A percentile compares a stretch with the other conserved stretches of the same genome.
These are phyloP conservation scores for Kuraishia capsulata DNA, from an alignment of 805 yeast genomes.

Conservation along the genomic window DNA sequence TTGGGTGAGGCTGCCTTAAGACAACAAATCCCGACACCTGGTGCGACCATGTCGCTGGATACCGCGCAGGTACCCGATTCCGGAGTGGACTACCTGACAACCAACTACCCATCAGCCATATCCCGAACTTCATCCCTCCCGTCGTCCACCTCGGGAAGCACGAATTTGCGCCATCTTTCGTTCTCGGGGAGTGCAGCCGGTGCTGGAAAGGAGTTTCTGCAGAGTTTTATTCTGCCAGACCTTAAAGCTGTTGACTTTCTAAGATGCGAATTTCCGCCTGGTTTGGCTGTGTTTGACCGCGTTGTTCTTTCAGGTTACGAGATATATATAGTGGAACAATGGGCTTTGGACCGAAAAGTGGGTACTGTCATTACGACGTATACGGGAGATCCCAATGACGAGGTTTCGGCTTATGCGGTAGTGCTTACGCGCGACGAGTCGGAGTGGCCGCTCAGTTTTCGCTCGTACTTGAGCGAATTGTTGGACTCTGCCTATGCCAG, in stretches of 20 bases:
- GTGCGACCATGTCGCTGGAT: not conserved
- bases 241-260: conserved; percentile 41
- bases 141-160: not conserved
- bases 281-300: conserved; percentile 33
- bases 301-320: conserved; percentile 67
- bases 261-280: conserved; percentile 28
- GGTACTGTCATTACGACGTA: conserved; percentile 68
- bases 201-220: not conserved
- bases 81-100: not conserved
- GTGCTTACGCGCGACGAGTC: conserved; percentile 39
- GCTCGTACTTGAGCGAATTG: conserved; percentile 56
- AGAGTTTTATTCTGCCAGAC: conserved; percentile 43
- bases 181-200: not conserved
- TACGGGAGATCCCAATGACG: conserved; percentile 74
- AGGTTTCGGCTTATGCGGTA: conserved; percentile 46
- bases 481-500: conserved; percentile 51
- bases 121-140: not conserved
- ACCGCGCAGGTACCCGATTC: not conserved
- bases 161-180: not conserved
- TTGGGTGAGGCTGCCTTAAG: too few species aligned
- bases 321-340: conserved; percentile 87
- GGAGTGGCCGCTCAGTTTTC: conserved; percentile 44
- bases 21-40: too few species aligned
- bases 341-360: conserved; percentile 69
- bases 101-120: not conserved